Conservation (phyloP, 805 yeast species). For the Suhomyces prunicola region DNA sequence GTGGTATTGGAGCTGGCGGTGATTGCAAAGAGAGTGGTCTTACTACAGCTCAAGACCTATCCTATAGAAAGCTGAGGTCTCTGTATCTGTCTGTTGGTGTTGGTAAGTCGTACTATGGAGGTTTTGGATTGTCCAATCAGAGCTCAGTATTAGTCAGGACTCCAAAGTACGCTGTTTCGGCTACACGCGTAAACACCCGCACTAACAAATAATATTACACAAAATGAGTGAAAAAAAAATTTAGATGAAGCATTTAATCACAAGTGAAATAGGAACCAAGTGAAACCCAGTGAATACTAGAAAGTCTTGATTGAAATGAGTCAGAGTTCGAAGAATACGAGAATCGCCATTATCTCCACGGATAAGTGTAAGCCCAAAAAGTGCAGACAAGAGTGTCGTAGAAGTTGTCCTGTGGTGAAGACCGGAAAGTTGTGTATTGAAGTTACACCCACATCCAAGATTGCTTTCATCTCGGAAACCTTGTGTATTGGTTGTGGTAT, state of each 20-base stretch:
- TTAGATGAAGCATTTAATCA: background rate
- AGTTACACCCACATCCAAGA: constrained; percentile 84
- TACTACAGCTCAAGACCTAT: too few relatives aligned
- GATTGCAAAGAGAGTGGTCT: background rate
- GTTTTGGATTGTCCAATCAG: constrained; percentile 16
- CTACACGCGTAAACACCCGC: constrained; percentile 14
- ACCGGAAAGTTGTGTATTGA: constrained; percentile 98
- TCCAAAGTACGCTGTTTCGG: constrained; percentile 14
- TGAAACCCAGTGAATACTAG: background rate
- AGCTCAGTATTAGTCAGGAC: constrained; percentile 18
- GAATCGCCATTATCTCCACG: constrained; percentile 93
- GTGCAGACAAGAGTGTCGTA: constrained; percentile 97
- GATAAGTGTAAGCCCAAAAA: constrained; percentile 98
- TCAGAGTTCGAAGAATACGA: constrained; percentile 46
- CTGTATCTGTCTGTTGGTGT: too few relatives aligned
- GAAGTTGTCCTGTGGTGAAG: constrained; percentile 95
- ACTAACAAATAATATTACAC: constrained; percentile 9
- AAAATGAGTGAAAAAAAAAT: constrained; percentile 12
- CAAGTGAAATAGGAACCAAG: background rate
- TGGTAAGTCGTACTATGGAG: too few relatives aligned
- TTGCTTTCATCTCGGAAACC: constrained; percentile 91
- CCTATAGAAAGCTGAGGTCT: too few relatives aligned
- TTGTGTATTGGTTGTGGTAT: constrained; percentile 99
- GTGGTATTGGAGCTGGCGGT: background rate
- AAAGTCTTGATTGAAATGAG: constrained; percentile 13